Base-by-base conservation (phyloP, 2,329 filamentous ascomycete genomes). In the Cytospora chrysosperma region DNA sequence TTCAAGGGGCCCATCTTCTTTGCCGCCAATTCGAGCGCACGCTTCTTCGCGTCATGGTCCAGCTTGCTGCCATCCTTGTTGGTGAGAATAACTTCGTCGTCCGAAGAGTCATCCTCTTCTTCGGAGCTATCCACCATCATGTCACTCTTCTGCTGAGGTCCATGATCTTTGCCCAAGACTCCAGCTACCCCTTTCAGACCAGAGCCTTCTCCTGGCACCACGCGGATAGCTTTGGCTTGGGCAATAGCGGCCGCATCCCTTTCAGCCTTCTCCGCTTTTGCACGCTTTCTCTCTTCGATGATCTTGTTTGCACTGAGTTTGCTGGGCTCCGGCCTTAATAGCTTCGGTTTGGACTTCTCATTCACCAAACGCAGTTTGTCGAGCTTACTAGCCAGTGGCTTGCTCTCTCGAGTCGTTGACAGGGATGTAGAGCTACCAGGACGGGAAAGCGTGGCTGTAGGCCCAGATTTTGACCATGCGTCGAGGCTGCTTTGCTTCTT, bases 41-140 rank as follows among this genome's bases (percentile, higher is more conserved):
- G 64, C 54, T 59, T 59, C n/a, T 53, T 59, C n/a, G 61, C 58
- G 30, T 66, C 64, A n/a, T 63, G 58, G 19, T 66, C 64, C 24
- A 64, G 54, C 72, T 86, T 84, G 63, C 77, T 76, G 57, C 78
- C 77, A 52, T 78, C 79, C 56, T 78, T 77, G 60, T 34, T 34
- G n/a, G 53, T 43, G 19, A 61, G 49, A 21, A 65, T 9, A 17
- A 51, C 47, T 28, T 84, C 81, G 3, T 92, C 84, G 15, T 91
- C 89, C 47, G 64, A 66, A 19, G 85, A 85, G 49, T 86, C 85
- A 12, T 91, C 84, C 54, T 91, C 88, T 65, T 92, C 90, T 66
- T 95, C 92, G 3, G 88, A 89, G 64, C 88, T 90, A 63, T 88
- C 90, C 63, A 90, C 88, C 27, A 97, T 91, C 92, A 98, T 97